A percentile compares a stretch with the other conserved stretches of the same genome.
Conservation (phyloP, 768 basidiomycete genomes). For the Mycena filopes region DNA sequence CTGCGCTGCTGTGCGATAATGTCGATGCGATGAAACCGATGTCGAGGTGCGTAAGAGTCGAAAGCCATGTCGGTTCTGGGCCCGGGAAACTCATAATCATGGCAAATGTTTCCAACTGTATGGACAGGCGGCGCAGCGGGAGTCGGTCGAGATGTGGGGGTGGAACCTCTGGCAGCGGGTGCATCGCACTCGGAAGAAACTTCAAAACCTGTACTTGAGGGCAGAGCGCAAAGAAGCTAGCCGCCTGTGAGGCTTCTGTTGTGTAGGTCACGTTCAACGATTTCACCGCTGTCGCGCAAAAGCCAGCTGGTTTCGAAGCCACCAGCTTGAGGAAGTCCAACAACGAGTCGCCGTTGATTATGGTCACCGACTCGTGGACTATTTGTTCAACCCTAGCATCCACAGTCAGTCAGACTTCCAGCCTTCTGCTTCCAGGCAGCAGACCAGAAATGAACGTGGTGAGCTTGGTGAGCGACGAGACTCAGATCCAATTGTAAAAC, state of each 20-base stretch:
- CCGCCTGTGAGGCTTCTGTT: not conserved
- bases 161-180: not conserved
- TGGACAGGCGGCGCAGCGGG: not conserved
- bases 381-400: constrained; percentile 1
- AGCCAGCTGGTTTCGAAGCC: not conserved
- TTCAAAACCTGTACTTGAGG: not conserved
- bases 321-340: not conserved
- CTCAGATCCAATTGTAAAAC: constrained; percentile 4
- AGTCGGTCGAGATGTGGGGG: not conserved
- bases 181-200: not conserved
- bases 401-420: too few relatives aligned
- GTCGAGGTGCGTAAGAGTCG: constrained; percentile 15
- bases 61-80: not conserved
- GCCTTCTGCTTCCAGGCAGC: not conserved
- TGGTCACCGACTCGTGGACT: not conserved
- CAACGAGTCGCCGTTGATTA: not conserved
- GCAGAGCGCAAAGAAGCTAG: constrained; percentile 1
- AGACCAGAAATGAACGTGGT: constrained; percentile 11
- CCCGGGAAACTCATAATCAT: not conserved
- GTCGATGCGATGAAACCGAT: too few relatives aligned
- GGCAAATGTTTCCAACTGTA: not conserved
- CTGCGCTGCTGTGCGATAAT: too few relatives aligned
- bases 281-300: not conserved
- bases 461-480: constrained; percentile 6
- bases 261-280: not conserved